These are phyloP conservation scores for Kwoniella shandongensis DNA, from an alignment of 768 basidiomycete species.

Conservation along the genomic window DNA sequence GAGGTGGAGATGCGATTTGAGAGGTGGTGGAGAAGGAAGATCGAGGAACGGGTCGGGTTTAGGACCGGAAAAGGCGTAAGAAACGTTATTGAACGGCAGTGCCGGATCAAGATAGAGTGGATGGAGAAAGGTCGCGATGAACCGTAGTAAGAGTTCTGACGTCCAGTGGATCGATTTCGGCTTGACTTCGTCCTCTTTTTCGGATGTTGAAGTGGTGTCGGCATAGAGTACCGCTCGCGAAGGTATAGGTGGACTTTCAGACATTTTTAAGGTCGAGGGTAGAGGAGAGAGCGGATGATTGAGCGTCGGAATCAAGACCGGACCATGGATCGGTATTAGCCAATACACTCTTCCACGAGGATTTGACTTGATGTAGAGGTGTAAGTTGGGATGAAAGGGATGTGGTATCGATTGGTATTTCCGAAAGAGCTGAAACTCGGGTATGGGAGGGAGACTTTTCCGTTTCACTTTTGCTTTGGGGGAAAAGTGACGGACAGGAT, in stretches of 20 bases:
- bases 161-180: constrained; percentile 36
- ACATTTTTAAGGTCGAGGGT: not conserved
- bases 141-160: constrained; percentile 8
- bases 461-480: not conserved
- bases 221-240: not conserved
- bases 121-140: constrained; percentile 26
- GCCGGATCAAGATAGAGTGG: constrained; percentile 14
- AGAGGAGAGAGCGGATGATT: constrained; percentile 5
- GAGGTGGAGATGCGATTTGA: constrained; percentile 6
- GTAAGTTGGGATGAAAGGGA: constrained; percentile 38
- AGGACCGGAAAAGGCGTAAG: constrained; percentile 32
- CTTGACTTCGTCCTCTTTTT: not conserved
- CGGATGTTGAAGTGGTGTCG: not conserved
- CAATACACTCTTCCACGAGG: constrained; percentile 35
- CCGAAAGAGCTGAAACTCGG: constrained; percentile 9
- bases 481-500: not conserved
- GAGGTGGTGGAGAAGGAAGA: constrained; percentile 10
- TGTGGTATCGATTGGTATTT: constrained; percentile 19
- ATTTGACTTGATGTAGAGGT: constrained; percentile 16
- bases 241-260: not conserved
- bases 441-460: constrained; percentile 1
- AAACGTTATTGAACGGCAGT: constrained; percentile 21
- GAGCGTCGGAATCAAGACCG: constrained; percentile 31
- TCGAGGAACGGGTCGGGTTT: constrained; percentile 48
- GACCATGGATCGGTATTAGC: constrained; percentile 46